These are phyloP conservation scores for Plasmodium falciparum DNA, from an alignment of 169 alveolate species.

Conservation along the genomic window DNA sequence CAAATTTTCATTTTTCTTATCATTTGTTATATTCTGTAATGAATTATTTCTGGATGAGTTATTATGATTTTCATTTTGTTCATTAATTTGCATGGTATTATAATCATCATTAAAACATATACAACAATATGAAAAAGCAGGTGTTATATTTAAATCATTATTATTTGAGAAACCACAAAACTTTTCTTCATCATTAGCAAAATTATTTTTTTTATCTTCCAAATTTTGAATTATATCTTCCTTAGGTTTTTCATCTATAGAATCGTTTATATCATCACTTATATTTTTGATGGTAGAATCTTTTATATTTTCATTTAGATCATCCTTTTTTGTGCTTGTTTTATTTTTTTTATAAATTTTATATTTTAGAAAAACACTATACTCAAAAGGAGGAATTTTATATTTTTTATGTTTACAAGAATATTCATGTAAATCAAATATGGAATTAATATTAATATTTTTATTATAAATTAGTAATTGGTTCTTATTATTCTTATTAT, in stretches of 20 bases:
- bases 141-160: conserved; percentile 64
- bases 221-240: no score
- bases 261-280: not conserved
- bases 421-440: conserved; percentile 60
- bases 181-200: conserved; percentile 49
- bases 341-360: conserved; percentile 10
- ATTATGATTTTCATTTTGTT: conserved; percentile 14
- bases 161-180: conserved; percentile 68
- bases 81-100: conserved; percentile 46
- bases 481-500: not conserved
- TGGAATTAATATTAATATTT: conserved; percentile 15
- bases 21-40: not conserved
- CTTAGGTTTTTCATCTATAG: not conserved
- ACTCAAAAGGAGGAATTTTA: conserved; percentile 55
- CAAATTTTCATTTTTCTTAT: not conserved
- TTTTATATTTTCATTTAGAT: not conserved
- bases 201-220: conserved; percentile 5
- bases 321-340: not conserved
- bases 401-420: conserved; percentile 43
- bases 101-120: conserved; percentile 69
- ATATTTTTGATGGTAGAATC: not conserved
- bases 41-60: conserved; percentile 26
- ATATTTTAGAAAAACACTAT: conserved; percentile 51
- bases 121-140: conserved; percentile 48
- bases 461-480: conserved; percentile 1